Base-by-base conservation (phyloP, 148 eudicot species). In the Spergularia marina region DNA sequence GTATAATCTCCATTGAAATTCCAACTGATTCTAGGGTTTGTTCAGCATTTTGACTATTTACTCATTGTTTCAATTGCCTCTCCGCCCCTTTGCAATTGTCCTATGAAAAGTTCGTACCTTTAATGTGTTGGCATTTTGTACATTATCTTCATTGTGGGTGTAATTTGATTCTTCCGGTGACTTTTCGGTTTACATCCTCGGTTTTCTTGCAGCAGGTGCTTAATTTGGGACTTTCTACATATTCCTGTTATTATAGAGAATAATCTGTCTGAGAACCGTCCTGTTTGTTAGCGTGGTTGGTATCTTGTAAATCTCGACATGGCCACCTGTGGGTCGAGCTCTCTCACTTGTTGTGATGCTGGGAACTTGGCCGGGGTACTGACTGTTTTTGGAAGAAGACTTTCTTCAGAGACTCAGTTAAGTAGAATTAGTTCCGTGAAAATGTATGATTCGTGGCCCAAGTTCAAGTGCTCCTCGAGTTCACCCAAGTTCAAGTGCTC, bases 241-340 rank as follows among this genome's bases (percentile, higher is more conserved):
- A 40, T 17, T 65, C 55, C n/a, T 13, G 47, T 57, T 56, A 56
- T n/a, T 53, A n/a, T 20, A 47, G 10, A 69, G 4, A 52, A 11
- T 11, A 44, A 2, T 4, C 20, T 68, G 36, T 68, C 65, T 25
- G 74, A 67, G 36, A 10, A 59, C 25, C 12, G 6, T 15, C 12
- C 2, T 67, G 36, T 64, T 30, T 15, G 64, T 65, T 67, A 75
- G 61, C 71, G 12, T 18, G 51, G 39, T 68, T 5, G 54, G 53
- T 51, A 12, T 44, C 7, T 51, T n/a, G 13, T 14, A 18, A 60
- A 7, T 25, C 57, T 56, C 12, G 21, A 25, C 16, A 94, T 94
- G 98, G 87, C 86, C 39, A 74, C 83, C 34, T 74, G 86, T 84
- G 82, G 85, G 71, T 83, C 84, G 53, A 85, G 85, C 12, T 83